phyloP scores from a whole-genome alignment of 305 asterid species.

The Fraxinus xanthoxyloides region DNA sequence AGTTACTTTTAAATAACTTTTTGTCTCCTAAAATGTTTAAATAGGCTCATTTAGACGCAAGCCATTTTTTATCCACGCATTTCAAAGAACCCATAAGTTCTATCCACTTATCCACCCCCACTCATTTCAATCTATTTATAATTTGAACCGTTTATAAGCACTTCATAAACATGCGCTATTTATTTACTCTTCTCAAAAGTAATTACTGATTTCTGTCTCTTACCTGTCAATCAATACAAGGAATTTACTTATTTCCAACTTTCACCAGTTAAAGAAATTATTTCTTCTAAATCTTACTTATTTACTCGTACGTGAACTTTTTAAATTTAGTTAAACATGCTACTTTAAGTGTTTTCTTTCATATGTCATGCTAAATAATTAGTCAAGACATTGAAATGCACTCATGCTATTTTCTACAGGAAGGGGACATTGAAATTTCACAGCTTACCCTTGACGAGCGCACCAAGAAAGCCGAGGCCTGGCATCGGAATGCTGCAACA shows the following conservation, averaged over 20 bases:
- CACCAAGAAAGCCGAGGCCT: constrained; percentile 72
- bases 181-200: neutral
- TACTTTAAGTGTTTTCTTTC: neutral
- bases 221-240: neutral
- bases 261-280: neutral
- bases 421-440: constrained; percentile 61
- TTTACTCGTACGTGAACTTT: neutral
- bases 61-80: neutral
- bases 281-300: neutral
- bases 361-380: neutral
- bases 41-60: neutral
- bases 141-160: neutral
- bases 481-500: constrained; percentile 90
- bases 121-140: neutral
- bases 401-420: constrained; percentile 36
- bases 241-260: neutral
- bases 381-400: neutral
- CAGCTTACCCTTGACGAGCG: constrained; percentile 74
- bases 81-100: neutral
- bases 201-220: neutral
- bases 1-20: neutral
- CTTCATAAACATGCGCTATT: neutral
- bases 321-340: neutral
- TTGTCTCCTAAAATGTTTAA: neutral
- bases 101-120: neutral